These are phyloP conservation scores for Teratosphaeria zuluensis DNA, from an alignment of 2,329 filamentous ascomycete species.

Conservation along the genomic window DNA sequence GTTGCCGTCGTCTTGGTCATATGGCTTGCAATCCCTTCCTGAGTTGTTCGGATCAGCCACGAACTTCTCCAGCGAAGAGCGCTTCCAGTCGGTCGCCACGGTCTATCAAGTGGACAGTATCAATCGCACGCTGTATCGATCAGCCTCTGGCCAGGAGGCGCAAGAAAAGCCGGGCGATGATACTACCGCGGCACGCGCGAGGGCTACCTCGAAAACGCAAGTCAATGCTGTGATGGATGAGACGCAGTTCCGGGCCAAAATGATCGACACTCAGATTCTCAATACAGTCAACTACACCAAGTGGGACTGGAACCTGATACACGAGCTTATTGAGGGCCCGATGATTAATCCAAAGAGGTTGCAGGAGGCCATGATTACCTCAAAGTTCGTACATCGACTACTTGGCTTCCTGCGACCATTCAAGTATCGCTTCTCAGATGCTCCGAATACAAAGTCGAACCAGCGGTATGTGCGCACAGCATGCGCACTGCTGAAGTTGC, in stretches of 20 bases:
- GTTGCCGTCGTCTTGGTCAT: slow-evolving; percentile 72
- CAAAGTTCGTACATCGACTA: slow-evolving; percentile 90
- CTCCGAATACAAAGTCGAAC: slow-evolving; percentile 82
- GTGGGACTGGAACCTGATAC: slow-evolving; percentile 95
- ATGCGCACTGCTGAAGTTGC: slow-evolving; percentile 75
- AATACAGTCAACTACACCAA: slow-evolving; percentile 85
- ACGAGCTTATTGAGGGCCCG: slow-evolving; percentile 85
- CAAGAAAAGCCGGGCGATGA: slow-evolving; percentile 15
- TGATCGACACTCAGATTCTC: slow-evolving; percentile 74
- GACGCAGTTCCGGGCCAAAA: slow-evolving; percentile 50
- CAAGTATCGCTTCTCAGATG: slow-evolving; percentile 87
- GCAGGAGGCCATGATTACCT: slow-evolving; percentile 87
- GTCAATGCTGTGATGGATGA: slow-evolving; percentile 54
- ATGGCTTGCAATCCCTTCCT: slow-evolving; percentile 76
- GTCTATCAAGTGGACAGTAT: slow-evolving; percentile 98
- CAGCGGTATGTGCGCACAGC: slow-evolving; percentile 89
- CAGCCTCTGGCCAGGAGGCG: slow-evolving; percentile 38
- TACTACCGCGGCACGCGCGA: slow-evolving; percentile 27
- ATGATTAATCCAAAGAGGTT: slow-evolving; percentile 82
- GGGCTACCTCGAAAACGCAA: slow-evolving; percentile 44
- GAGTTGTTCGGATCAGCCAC: slow-evolving; percentile 71
- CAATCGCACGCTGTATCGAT: slow-evolving; percentile 81
- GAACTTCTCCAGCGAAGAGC: slow-evolving; percentile 58
- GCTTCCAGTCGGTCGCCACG: slow-evolving; percentile 75
- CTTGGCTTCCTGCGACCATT: slow-evolving; percentile 95